Base-by-base conservation (phyloP, 106 monocot genomes). In the Dioscorea alata region DNA sequence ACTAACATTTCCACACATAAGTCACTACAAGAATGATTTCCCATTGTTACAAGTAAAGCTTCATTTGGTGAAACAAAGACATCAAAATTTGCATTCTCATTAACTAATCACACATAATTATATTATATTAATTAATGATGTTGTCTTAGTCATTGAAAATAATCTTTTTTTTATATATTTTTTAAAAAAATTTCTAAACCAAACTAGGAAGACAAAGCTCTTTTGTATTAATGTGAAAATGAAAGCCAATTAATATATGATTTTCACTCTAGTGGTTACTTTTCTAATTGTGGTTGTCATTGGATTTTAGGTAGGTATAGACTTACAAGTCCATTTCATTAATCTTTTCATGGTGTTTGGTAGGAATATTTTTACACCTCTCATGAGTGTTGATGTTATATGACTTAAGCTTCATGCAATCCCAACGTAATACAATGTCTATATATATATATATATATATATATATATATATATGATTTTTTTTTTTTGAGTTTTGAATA, bases 361-460 rank as follows among this genome's bases (percentile, higher is more conserved):
- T 42, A 42, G 42, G 42, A 42, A 66, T 50, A 50, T 50, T n/a
- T 50, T 50, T 24, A 34, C 50, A 50, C 33, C 7, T n/a, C 33
- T 31, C 33, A 48, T 22, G 42, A 42, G 42, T 42, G 42, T 42
- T 42, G 42, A 42, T 42, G 42, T 42, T 23, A 16, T 33, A 22
- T 69, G 69, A 69, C 69, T n/a, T 69, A 69, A 69, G 57, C 33
- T 18, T 58, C 33, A 57, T 69, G 69, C 59, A 69, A 69, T 28
- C 35, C 20, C n/a, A 58, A 20, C 69, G 57, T 51, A 67, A 67
- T 63, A 42, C 42, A 42, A 42, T 6, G 0, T 42, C 2, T 8
- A 42, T 6, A 8, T 42, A 42, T 28, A 28, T 28, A 28, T 28
- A 28, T 28, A 28, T 28, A 28, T 8, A 42, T 6, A 8, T 42